Evolutionary conservation across 768 basidiomycete genomes (phyloP), one percentile per base, ranked within the genome.

Genomic region (Trametes sanguinea): DNA sequence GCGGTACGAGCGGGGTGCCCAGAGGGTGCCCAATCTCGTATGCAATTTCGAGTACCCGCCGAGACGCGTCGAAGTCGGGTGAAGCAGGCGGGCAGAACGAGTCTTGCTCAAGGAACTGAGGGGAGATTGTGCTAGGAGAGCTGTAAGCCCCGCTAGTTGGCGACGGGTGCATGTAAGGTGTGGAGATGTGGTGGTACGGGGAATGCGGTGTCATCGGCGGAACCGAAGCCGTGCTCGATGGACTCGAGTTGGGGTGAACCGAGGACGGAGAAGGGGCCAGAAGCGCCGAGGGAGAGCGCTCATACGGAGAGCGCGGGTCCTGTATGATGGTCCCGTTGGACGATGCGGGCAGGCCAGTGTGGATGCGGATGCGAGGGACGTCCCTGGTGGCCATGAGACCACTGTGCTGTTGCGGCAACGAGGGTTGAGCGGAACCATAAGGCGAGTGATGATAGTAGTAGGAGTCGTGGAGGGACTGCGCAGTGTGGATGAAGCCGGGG

Each of bases 1-100:
- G 90, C 9, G 87, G 89, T 13, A 92, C 74, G 68, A 89, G 62
- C 11, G 52, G 39, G 30, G 64, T 35, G 7, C 63, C 68, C 11
- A 54, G 47, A 13, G 68, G 66, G 48, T 46, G 57, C 13, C 57
- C 62, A 13, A 32, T 60, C 4, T 7, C 16, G 8, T 27, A 11
- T 8, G 68, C 70, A 14, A 66, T 11, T 6, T 67, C 64, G 13
- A 57, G 48, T 2, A 72, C 71, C 3, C 30, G 30, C 16, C 30
- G 14, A 6, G 29, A 9, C 2, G 14, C 17, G 14, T 42, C 42
- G n/a, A 16, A 43, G 5, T n/a, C 14, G 42, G 10, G 13, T 14
- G 14, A 43, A 6, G 42, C 42, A 43, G n/a, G 42, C n/a, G 42
- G 42, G 42, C n/a, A 8, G 13, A 43, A 43, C 42, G n/a, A 4